Percentiles rank a stretch among this genome's conserved stretches.
These are phyloP conservation scores for Gentiana dahurica DNA, from an alignment of 257 asterid genomes.

Conservation along the genomic window DNA sequence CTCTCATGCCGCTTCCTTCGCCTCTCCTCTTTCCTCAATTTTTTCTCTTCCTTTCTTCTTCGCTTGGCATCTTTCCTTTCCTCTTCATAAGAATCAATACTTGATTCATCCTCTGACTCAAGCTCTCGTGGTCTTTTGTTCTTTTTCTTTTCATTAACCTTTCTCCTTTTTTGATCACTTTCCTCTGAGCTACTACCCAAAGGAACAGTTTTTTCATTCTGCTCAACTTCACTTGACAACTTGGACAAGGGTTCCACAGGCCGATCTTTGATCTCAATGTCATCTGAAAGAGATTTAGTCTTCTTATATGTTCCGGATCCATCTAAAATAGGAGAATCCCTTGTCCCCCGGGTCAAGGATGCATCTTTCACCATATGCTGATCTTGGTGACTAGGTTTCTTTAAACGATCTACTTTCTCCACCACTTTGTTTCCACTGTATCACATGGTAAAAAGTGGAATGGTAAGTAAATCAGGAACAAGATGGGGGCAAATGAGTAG, in stretches of 20 bases:
- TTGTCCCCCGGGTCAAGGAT: conserved; percentile 23
- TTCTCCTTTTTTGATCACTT: conserved; percentile 30
- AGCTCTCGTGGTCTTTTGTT: conserved; percentile 38
- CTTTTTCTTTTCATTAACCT: conserved; percentile 56
- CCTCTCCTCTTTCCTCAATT: conserved; percentile 59
- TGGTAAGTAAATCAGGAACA: neutral
- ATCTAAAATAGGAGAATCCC: conserved; percentile 29
- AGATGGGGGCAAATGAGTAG: too few relatives aligned
- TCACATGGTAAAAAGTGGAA: conserved; percentile 3
- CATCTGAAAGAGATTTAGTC: conserved; percentile 21
- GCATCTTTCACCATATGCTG: conserved; percentile 21
- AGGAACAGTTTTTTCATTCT: conserved; percentile 31
- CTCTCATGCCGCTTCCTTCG: conserved; percentile 65
- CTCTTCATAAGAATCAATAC: conserved; percentile 63
- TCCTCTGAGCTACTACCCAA: conserved; percentile 39
- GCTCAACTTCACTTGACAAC: conserved; percentile 32
- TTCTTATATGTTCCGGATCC: conserved; percentile 28
- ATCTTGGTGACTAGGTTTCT: conserved; percentile 26
- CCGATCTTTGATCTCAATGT: conserved; percentile 21
- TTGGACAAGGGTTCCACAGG: conserved; percentile 22
- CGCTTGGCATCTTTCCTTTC: conserved; percentile 70
- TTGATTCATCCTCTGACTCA: conserved; percentile 52
- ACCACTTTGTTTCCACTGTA: conserved; percentile 35
- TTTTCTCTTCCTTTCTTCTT: conserved; percentile 76
- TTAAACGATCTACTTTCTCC: conserved; percentile 29